A percentile compares a stretch with the other conserved stretches of the same genome.
These are phyloP conservation scores for Melocanna baccifera DNA, from an alignment of 176 grass and related monocot species.

Conservation along the genomic window DNA sequence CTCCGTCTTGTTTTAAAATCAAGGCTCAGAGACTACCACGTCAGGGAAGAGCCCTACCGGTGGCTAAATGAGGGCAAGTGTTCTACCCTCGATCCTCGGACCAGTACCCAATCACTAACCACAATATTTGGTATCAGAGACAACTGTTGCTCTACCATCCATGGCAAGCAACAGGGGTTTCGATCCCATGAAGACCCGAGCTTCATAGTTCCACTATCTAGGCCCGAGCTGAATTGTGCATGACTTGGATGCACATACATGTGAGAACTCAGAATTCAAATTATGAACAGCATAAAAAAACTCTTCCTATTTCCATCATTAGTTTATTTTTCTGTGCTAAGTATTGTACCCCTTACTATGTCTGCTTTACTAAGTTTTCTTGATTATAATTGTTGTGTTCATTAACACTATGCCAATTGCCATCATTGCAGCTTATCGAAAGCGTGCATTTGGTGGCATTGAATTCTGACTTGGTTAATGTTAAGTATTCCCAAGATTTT, in stretches of 20 bases:
- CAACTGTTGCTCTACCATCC: too few relatives aligned
- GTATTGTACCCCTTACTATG: constrained; percentile 6
- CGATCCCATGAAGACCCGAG: too few relatives aligned
- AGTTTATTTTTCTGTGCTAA: not conserved
- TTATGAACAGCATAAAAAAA: constrained; percentile 5
- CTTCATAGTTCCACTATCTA: too few relatives aligned
- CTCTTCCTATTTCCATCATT: not conserved
- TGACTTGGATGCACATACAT: constrained; percentile 25
- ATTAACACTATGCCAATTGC: constrained; percentile 13
- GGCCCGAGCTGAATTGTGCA: not conserved
- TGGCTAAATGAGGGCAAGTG: too few relatives aligned
- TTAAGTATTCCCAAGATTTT: constrained; percentile 58
- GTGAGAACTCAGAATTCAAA: not conserved
- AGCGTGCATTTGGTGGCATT: constrained; percentile 35
- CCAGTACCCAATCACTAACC: too few relatives aligned
- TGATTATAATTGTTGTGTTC: not conserved
- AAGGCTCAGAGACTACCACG: too few relatives aligned
- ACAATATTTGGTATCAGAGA: too few relatives aligned
- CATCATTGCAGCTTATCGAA: constrained; percentile 47
- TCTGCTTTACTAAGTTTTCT: constrained; percentile 1
- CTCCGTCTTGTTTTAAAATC: too few relatives aligned
- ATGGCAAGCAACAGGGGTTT: too few relatives aligned
- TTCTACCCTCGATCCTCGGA: too few relatives aligned
- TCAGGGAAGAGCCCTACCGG: too few relatives aligned
- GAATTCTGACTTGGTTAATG: constrained; percentile 32